Conservation (phyloP, 768 basidiomycete species). For the Serpula lacrymans region DNA sequence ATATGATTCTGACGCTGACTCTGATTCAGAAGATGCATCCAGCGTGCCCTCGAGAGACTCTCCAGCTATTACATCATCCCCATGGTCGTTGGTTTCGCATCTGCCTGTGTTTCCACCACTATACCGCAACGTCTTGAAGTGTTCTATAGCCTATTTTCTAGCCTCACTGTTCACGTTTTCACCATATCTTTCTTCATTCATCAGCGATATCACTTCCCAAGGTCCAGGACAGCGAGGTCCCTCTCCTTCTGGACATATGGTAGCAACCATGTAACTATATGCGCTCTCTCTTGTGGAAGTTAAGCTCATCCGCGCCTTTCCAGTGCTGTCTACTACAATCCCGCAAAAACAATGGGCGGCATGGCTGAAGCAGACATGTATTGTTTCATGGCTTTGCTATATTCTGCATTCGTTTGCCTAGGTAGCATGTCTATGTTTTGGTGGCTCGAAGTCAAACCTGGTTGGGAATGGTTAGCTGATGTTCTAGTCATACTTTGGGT, state of each 20-base stretch:
- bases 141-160: slow-evolving; percentile 85
- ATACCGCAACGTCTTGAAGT: slow-evolving; percentile 81
- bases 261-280: slow-evolving; percentile 89
- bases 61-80: slow-evolving; percentile 4
- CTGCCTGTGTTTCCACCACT: slow-evolving; percentile 44
- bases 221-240: slow-evolving; percentile 48
- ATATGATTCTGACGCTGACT: slow-evolving; percentile 11
- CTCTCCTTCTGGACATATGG: slow-evolving; percentile 83
- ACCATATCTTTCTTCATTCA: slow-evolving; percentile 63
- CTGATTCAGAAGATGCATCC: slow-evolving; percentile 8
- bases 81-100: slow-evolving; percentile 11
- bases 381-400: slow-evolving; percentile 67
- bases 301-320: slow-evolving; percentile 1
- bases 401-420: slow-evolving; percentile 70
- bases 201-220: slow-evolving; percentile 57
- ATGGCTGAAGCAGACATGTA: slow-evolving; percentile 91
- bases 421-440: slow-evolving; percentile 76
- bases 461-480: slow-evolving; percentile 75
- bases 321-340: slow-evolving; percentile 87
- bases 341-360: slow-evolving; percentile 87
- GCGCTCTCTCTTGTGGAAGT: neutral
- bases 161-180: slow-evolving; percentile 92
- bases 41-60: too few species aligned
- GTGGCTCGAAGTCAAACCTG: slow-evolving; percentile 69
- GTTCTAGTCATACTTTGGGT: slow-evolving; percentile 76